phyloP scores from a whole-genome alignment of 2,329 filamentous ascomycete species.

The Alternaria dauci region DNA sequence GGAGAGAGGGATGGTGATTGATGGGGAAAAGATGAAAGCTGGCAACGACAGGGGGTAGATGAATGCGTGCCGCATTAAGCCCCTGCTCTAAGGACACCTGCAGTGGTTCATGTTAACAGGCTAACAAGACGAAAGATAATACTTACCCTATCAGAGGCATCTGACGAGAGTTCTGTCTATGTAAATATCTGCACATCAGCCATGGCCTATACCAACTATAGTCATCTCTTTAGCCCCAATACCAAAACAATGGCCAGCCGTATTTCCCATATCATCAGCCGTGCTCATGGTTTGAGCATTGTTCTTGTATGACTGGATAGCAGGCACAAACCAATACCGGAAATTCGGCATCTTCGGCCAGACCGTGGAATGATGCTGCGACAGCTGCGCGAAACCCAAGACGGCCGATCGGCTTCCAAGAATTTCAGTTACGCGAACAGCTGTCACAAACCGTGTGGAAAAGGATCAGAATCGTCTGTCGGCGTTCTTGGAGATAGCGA shows the following conservation, averaged over 20 bases:
- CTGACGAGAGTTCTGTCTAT: background rate
- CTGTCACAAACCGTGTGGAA: background rate
- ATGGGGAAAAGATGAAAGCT: background rate
- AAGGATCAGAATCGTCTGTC: background rate
- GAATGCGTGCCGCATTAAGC: background rate
- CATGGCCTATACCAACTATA: background rate
- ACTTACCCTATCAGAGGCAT: background rate
- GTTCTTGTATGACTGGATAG: background rate
- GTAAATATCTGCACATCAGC: background rate
- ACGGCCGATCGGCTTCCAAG: constrained; percentile 18
- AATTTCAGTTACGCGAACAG: constrained; percentile 4
- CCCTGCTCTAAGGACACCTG: background rate
- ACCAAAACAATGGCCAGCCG: background rate
- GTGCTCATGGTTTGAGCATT: background rate
- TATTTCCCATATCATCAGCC: background rate
- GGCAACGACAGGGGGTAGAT: background rate
- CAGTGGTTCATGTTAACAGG: background rate
- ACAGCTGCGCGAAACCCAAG: constrained; percentile 11
- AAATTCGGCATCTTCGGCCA: constrained; percentile 3
- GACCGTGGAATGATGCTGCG: constrained; percentile 4
- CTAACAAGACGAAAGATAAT: background rate
- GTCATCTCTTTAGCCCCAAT: background rate
- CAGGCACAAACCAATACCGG: background rate
- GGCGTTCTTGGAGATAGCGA: background rate
- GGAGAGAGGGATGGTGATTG: constrained; percentile 15